These are phyloP conservation scores for Penicillium samsonianum DNA, from an alignment of 495 filamentous ascomycete species.

Conservation along the genomic window DNA sequence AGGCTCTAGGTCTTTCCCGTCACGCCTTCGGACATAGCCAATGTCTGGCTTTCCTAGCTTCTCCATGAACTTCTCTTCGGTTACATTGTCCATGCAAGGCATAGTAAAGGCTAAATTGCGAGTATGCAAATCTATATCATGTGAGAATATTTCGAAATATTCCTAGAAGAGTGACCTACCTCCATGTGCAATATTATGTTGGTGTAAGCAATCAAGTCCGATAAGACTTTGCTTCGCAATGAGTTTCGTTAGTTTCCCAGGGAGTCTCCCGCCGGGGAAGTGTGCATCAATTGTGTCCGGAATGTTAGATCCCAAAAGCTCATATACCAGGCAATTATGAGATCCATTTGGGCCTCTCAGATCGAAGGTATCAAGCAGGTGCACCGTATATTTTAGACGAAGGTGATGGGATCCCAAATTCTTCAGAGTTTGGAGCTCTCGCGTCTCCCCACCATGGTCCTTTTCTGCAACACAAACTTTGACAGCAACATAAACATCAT, in stretches of 20 bases:
- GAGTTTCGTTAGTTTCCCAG: slow-evolving; percentile 41
- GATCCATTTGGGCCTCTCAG: slow-evolving; percentile 45
- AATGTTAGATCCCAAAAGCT: slow-evolving; percentile 46
- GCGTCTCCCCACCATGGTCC: slow-evolving; percentile 17
- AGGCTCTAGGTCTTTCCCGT: slow-evolving; percentile 32
- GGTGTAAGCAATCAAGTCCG: slow-evolving; percentile 45
- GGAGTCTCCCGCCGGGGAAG: slow-evolving; percentile 38
- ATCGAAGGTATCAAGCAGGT: slow-evolving; percentile 43
- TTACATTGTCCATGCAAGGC: slow-evolving; percentile 22
- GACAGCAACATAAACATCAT: slow-evolving; percentile 31
- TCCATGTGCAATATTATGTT: slow-evolving; percentile 45
- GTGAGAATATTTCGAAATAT: slow-evolving; percentile 24
- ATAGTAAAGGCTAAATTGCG: slow-evolving; percentile 49
- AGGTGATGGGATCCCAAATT: slow-evolving; percentile 24
- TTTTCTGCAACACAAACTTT: slow-evolving; percentile 33
- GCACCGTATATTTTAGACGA: slow-evolving; percentile 35
- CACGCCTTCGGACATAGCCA: slow-evolving; percentile 32
- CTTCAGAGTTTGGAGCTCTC: slow-evolving; percentile 31
- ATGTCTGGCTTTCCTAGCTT: slow-evolving; percentile 40
- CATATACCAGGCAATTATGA: slow-evolving; percentile 49
- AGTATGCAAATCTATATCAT: slow-evolving; percentile 44
- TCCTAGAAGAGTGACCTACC: slow-evolving; percentile 28
- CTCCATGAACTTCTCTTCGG: slow-evolving; percentile 34
- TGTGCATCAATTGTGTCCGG: slow-evolving; percentile 29
- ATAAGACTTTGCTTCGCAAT: slow-evolving; percentile 46